phyloP scores from a whole-genome alignment of 2,329 filamentous ascomycete genomes.

The Anthostomella pinea region DNA sequence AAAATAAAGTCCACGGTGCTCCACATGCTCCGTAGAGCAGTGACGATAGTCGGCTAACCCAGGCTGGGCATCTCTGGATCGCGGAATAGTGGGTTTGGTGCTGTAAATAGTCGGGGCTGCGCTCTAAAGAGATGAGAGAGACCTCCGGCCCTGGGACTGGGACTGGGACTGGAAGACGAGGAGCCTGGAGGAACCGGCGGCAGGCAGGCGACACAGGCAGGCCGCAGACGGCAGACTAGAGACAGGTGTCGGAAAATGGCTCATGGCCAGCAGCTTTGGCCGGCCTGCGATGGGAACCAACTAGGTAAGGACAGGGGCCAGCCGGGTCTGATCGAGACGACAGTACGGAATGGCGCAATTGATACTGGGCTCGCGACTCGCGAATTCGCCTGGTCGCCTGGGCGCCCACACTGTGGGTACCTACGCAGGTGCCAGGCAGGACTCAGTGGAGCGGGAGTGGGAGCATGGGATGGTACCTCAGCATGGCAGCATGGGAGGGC shows the following conservation, averaged over 20 bases:
- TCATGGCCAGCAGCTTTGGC: constrained; percentile 13
- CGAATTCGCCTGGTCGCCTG: no score
- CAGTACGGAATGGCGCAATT: constrained; percentile 1
- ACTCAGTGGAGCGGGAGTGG: background rate
- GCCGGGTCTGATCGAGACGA: constrained; percentile 2
- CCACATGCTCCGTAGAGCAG: no score
- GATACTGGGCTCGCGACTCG: constrained; percentile 15
- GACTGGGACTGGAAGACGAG: constrained; percentile 2
- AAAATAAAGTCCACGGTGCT: no score
- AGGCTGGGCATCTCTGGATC: no score
- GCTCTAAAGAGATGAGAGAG: constrained; percentile 1
- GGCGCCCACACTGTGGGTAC: constrained; percentile 8
- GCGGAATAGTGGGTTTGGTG: background rate
- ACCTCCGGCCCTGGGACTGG: no score
- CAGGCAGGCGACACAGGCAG: background rate
- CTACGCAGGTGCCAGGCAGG: no score
- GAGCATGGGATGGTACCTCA: background rate
- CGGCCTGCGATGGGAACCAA: no score
- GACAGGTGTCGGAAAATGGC: constrained; percentile 17
- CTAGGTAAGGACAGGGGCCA: no score
- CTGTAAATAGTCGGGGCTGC: constrained; percentile 1
- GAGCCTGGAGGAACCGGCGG: background rate
- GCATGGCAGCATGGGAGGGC: no score
- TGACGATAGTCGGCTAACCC: no score
- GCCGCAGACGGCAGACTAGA: no score